Base-by-base conservation (phyloP, 805 yeast species). In the Pichia exigua region DNA sequence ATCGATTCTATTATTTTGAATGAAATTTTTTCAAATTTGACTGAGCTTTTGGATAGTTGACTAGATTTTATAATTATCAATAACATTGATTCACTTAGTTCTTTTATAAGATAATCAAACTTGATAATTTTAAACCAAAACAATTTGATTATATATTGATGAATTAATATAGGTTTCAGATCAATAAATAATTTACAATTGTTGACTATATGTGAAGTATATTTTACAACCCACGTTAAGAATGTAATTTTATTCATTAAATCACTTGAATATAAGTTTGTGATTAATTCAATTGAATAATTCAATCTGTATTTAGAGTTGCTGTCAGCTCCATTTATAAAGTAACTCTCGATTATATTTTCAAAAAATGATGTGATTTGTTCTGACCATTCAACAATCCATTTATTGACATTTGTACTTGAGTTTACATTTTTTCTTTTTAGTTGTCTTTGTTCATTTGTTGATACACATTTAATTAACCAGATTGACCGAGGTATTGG, bases 361-460 rank as follows among this genome's bases (percentile, higher is more conserved):
- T 76, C 81, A 13, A 83, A 59, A 58, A 74, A 85, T 50, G 78
- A 82, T 3, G 82, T 74, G 17, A 91, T 82, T 57, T 87, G 95
- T 42, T 82, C 86, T 0, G 97, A 87, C 98, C 98, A 92, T 63
- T 89, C 96, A 52, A 79, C 79, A 20, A 84, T 72, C 89, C 97
- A 85, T 46, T 75, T 78, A 24, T 69, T 65, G 53, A 82, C 85
- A n/a, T 73, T 69, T 1, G 64, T 52, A n/a, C 54, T 59, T 35
- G 39, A 35, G 18, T 56, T 32, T n/a, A 52, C 30, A 15, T 40
- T 51, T 54, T 77, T 80, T 44, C 87, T 67, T 55, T 76, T 77
- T 46, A 82, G 60, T 17, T 79, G 80, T 27, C 86, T 65, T 35
- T 81, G 72, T 59, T 89, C 96, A 56, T 90, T 86, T 13, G 87